phyloP scores from a whole-genome alignment of 352 stramenopile genomes.

The Pythium aristosporum region DNA sequence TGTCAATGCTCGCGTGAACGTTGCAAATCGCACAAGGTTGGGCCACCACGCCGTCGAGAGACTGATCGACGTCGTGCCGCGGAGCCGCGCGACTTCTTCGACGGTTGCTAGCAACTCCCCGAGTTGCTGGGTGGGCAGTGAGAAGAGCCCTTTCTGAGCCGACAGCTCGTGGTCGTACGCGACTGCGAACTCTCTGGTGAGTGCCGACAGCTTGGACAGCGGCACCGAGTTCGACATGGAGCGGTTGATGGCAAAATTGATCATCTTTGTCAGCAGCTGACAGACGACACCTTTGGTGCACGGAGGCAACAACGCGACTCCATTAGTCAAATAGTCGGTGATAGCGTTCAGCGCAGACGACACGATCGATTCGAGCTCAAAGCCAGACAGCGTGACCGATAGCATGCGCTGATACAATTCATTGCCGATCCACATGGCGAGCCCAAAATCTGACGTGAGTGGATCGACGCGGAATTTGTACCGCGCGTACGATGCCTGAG shows the following conservation, averaged over 20 bases:
- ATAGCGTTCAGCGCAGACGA: constrained; percentile 45
- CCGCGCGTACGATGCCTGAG: constrained; percentile 58
- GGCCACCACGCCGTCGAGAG: constrained; percentile 53
- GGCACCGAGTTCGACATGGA: constrained; percentile 54
- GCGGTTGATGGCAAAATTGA: constrained; percentile 63
- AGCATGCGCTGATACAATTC: constrained; percentile 63
- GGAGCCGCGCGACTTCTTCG: constrained; percentile 57
- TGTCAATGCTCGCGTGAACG: constrained; percentile 56
- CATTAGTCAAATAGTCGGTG: constrained; percentile 46
- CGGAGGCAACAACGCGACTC: constrained; percentile 33
- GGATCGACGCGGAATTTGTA: constrained; percentile 83
- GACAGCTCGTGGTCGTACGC: constrained; percentile 67
- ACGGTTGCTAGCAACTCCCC: constrained; percentile 59
- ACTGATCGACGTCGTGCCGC: constrained; percentile 45
- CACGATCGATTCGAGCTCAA: constrained; percentile 66
- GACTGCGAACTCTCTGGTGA: constrained; percentile 52
- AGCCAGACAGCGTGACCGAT: constrained; percentile 47
- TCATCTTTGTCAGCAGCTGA: constrained; percentile 55
- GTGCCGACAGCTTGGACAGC: constrained; percentile 50
- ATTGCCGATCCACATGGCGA: constrained; percentile 72
- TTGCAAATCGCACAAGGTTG: constrained; percentile 56
- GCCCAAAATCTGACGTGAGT: constrained; percentile 64
- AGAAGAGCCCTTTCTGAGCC: constrained; percentile 63
- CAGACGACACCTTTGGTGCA: constrained; percentile 52
- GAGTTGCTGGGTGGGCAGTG: constrained; percentile 64